A percentile compares a stretch with the other conserved stretches of the same genome.
Evolutionary conservation across 2,329 filamentous ascomycete genomes (phyloP).

Genomic region (Monosporascus sp.): DNA sequence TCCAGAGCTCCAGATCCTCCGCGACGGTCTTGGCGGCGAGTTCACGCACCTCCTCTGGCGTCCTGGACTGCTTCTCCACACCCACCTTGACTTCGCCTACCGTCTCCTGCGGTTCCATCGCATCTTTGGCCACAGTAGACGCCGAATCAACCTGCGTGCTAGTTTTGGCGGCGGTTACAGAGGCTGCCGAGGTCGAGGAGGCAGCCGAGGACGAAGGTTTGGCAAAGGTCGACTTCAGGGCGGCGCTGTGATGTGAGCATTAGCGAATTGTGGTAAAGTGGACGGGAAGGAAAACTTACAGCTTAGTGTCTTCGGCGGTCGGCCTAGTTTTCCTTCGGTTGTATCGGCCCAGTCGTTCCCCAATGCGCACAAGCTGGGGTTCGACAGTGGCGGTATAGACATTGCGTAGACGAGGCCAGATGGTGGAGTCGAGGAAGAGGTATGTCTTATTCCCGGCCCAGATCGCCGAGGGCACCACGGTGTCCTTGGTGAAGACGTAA

Average conservation of each 20-base stretch:
- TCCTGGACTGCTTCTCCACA: slow-evolving; percentile 29
- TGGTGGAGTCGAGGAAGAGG: slow-evolving; percentile 65
- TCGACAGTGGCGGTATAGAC: slow-evolving; percentile 91
- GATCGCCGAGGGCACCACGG: slow-evolving; percentile 65
- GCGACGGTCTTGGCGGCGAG: slow-evolving; percentile 63
- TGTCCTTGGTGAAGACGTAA: slow-evolving; percentile 62
- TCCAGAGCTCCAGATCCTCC: slow-evolving; percentile 78
- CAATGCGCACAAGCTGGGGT: slow-evolving; percentile 88
- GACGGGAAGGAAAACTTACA: slow-evolving; percentile 23
- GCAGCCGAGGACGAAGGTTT: slow-evolving; percentile 26
- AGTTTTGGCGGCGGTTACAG: slow-evolving; percentile 11
- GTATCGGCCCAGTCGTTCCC: slow-evolving; percentile 78
- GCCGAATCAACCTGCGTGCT: slow-evolving; percentile 18
- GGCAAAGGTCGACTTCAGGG: slow-evolving; percentile 32
- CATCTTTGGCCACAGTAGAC: slow-evolving; percentile 7
- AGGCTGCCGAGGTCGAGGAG: slow-evolving; percentile 20
- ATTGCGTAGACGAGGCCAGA: slow-evolving; percentile 77
- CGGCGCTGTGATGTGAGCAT: slow-evolving; percentile 14
- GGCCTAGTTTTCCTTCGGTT: slow-evolving; percentile 41
- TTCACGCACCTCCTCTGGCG: slow-evolving; percentile 50
- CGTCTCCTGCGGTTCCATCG: slow-evolving; percentile 17
- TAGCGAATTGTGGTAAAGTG: slow-evolving; percentile 2
- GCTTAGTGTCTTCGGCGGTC: slow-evolving; percentile 25
- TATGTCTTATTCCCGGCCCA: slow-evolving; percentile 66
- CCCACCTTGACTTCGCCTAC: slow-evolving; percentile 14